phyloP scores from a whole-genome alignment of 2,329 filamentous ascomycete species.

The Cytospora schulzeri region DNA sequence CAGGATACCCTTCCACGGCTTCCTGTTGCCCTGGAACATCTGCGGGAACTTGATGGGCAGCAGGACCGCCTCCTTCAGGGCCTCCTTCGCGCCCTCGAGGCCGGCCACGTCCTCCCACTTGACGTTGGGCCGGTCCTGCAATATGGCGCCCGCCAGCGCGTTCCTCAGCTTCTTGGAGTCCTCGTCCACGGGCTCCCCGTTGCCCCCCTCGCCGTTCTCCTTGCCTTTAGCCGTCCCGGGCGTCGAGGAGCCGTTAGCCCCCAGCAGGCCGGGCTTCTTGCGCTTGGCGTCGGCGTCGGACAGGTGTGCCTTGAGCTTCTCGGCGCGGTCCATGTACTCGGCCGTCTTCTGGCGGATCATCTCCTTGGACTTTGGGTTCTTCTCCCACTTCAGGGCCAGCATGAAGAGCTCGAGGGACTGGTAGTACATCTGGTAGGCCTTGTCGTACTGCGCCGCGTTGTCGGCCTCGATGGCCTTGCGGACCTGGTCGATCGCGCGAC shows the following conservation, averaged over 20 bases:
- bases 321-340: constrained; percentile 98
- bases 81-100: constrained; percentile 91
- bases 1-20: constrained; percentile 98
- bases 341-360: constrained; percentile 94
- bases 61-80: constrained; percentile 95
- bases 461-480: constrained; percentile 98
- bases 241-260: constrained; percentile 67
- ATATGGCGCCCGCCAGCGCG: constrained; percentile 86
- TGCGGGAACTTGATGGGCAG: constrained; percentile 98
- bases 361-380: constrained; percentile 95
- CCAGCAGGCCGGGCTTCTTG: constrained; percentile 72
- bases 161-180: constrained; percentile 94
- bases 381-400: constrained; percentile 99
- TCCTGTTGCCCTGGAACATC: constrained; percentile 91
- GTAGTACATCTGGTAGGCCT: constrained; percentile 96
- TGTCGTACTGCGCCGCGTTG: constrained; percentile 93
- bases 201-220: constrained; percentile 50
- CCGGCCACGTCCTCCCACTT: constrained; percentile 98
- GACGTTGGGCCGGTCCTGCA: constrained; percentile 94
- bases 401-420: constrained; percentile 96
- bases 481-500: constrained; percentile 93
- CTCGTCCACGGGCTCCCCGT: constrained; percentile 75
- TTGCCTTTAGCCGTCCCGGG: constrained; percentile 65
- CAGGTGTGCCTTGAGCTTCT: constrained; percentile 94
- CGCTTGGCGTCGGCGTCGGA: constrained; percentile 70